Conservation (phyloP, 2,329 filamentous ascomycete genomes). For the Botrytis sinoallii region DNA sequence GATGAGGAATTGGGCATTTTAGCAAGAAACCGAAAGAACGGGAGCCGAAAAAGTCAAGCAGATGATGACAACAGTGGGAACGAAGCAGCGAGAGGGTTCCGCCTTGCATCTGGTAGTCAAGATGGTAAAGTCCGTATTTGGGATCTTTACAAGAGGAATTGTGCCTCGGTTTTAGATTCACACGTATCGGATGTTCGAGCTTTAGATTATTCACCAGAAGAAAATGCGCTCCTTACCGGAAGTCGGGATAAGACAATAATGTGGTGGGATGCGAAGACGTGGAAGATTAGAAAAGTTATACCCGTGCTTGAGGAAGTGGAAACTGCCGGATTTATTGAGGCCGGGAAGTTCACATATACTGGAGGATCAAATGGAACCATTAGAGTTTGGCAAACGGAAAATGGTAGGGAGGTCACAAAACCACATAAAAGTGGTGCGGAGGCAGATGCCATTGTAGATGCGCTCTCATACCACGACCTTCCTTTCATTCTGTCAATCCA, state of each 20-base stretch:
- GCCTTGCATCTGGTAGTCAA: constrained; percentile 86
- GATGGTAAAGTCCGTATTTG: constrained; percentile 90
- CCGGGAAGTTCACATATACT: constrained; percentile 72
- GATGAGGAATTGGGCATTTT: constrained; percentile 40
- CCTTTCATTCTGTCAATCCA: constrained; percentile 78
- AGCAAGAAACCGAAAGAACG: constrained; percentile 45
- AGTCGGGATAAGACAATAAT: constrained; percentile 93
- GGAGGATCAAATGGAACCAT: constrained; percentile 81
- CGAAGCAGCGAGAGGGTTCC: constrained; percentile 59
- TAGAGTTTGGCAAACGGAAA: constrained; percentile 77
- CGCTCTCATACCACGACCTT: constrained; percentile 62
- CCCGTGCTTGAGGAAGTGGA: constrained; percentile 86
- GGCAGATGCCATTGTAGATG: constrained; percentile 66
- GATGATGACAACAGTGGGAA: constrained; percentile 46
- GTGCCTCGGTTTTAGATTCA: constrained; percentile 77
- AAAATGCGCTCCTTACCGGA: constrained; percentile 75
- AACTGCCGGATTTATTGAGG: constrained; percentile 72
- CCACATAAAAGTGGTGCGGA: constrained; percentile 64
- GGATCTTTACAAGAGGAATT: constrained; percentile 81
- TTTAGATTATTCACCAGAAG: constrained; percentile 73
- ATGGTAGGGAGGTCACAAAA: constrained; percentile 73
- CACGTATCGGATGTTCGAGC: constrained; percentile 94
- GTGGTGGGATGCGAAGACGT: constrained; percentile 82
- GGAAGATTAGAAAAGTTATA: constrained; percentile 77
- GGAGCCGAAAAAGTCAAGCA: constrained; percentile 44